Conservation (phyloP, 805 yeast genomes). For the Saturnispora zaruensis region DNA sequence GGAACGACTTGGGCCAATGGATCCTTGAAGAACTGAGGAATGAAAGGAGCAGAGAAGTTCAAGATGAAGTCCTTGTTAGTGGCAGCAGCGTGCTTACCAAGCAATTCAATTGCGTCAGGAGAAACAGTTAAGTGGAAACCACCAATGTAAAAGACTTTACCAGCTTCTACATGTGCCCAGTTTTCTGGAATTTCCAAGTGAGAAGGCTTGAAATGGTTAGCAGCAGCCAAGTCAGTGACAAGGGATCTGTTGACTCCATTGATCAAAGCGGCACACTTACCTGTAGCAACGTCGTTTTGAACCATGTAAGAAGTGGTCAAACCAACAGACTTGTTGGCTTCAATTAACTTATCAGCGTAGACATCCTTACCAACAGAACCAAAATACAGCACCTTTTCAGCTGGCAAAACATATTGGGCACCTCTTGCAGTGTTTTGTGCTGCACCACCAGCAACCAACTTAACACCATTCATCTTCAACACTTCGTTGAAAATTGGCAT, state of each 20-base stretch:
- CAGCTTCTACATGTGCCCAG: slow-evolving; percentile 79
- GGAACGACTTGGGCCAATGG: slow-evolving; percentile 73
- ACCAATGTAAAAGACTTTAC: slow-evolving; percentile 82
- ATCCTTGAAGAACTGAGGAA: slow-evolving; percentile 91
- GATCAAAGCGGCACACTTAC: slow-evolving; percentile 96
- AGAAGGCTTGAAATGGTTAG: slow-evolving; percentile 87
- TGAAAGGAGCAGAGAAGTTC: slow-evolving; percentile 95
- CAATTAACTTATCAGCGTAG: slow-evolving; percentile 68
- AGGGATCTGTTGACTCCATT: slow-evolving; percentile 78
- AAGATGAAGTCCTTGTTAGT: slow-evolving; percentile 44
- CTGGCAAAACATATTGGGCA: slow-evolving; percentile 86
- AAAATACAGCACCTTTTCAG: slow-evolving; percentile 76
- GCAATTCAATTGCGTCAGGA: slow-evolving; percentile 81
- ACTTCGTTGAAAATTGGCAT: slow-evolving; percentile 80
- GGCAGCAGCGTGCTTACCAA: slow-evolving; percentile 77
- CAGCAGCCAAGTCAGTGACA: slow-evolving; percentile 95
- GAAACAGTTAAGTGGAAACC: slow-evolving; percentile 99
- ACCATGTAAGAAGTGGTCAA: slow-evolving; percentile 79
- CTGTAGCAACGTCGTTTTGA: slow-evolving; percentile 72
- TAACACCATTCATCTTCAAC: slow-evolving; percentile 48
- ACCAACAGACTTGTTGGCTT: slow-evolving; percentile 85
- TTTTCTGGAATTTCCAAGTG: slow-evolving; percentile 85
- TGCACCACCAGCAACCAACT: slow-evolving; percentile 95
- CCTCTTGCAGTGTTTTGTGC: slow-evolving; percentile 99
- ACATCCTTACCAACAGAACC: slow-evolving; percentile 95